Conservation (phyloP, 164 flowering plant species). For the Piper longum region DNA sequence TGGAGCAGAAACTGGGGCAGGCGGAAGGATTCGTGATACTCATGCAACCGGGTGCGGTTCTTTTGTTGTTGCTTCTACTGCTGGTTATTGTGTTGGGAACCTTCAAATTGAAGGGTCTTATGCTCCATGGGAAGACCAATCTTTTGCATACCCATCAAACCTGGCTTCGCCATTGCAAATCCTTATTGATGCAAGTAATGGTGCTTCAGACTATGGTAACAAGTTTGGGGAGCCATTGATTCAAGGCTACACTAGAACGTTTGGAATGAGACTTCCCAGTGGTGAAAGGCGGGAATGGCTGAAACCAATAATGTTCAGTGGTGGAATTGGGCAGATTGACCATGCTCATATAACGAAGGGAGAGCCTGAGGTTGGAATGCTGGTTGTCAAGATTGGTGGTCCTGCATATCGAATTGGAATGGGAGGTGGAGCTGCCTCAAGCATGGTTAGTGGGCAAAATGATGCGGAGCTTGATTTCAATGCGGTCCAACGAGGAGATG, state of each 20-base stretch:
- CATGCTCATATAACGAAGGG: conserved; percentile 71
- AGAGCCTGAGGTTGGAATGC: conserved; percentile 87
- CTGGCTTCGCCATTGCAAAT: conserved; percentile 83
- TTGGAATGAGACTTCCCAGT: conserved; percentile 85
- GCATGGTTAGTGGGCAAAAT: conserved; percentile 97
- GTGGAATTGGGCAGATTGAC: conserved; percentile 89
- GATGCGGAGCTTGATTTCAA: conserved; percentile 93
- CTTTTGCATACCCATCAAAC: conserved; percentile 69
- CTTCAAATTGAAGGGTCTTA: conserved; percentile 71
- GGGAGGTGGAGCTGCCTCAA: conserved; percentile 98
- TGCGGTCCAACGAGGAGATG: conserved; percentile 97
- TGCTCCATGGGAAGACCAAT: conserved; percentile 91
- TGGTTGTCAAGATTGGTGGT: conserved; percentile 94
- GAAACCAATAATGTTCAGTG: conserved; percentile 97
- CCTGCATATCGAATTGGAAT: conserved; percentile 97
- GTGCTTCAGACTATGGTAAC: conserved; percentile 95
- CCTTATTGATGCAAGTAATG: conserved; percentile 88
- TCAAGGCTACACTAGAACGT: conserved; percentile 85
- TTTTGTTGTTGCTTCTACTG: conserved; percentile 79
- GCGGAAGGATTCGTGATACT: conserved; percentile 92
- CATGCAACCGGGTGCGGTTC: conserved; percentile 97
- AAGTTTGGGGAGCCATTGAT: conserved; percentile 94
- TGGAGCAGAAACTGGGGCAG: conserved; percentile 96
- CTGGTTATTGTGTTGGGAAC: conserved; percentile 93
- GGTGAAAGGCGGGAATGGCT: conserved; percentile 93